A percentile compares a stretch with the other conserved stretches of the same genome.
Evolutionary conservation across 345 rosid species (phyloP).

Genomic region (Stellera chamaejasme): DNA sequence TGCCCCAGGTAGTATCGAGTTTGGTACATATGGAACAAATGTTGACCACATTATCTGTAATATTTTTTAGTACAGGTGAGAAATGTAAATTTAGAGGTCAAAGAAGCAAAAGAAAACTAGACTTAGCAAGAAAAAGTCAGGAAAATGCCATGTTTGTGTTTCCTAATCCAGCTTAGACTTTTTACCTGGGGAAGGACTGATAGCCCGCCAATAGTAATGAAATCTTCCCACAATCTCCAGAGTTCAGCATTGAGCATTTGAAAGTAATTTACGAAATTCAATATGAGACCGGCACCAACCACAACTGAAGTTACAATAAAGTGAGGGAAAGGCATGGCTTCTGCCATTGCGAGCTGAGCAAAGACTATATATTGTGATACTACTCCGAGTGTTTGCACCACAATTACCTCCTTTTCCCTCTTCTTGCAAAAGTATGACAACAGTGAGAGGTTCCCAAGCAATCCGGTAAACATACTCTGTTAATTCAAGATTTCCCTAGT

Average conservation of each 20-base stretch:
- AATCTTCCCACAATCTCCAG: constrained; percentile 86
- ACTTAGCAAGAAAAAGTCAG: too few relatives aligned
- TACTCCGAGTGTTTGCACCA: constrained; percentile 82
- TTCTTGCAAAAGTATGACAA: constrained; percentile 80
- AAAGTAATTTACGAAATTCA: constrained; percentile 49
- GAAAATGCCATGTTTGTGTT: too few relatives aligned
- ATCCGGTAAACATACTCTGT: constrained; percentile 88
- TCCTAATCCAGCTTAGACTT: constrained; percentile 1
- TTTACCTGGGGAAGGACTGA: constrained; percentile 76
- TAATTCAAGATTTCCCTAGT: constrained; percentile 14
- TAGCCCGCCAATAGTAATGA: constrained; percentile 69
- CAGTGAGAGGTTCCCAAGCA: constrained; percentile 80
- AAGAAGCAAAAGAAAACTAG: neutral
- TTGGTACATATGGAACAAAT: constrained; percentile 71
- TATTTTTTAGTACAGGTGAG: constrained; percentile 5
- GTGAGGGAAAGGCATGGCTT: constrained; percentile 68
- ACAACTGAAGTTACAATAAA: constrained; percentile 46
- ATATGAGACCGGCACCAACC: constrained; percentile 44
- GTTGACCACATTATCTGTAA: constrained; percentile 91
- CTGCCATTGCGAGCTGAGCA: constrained; percentile 74
- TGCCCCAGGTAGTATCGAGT: constrained; percentile 57
- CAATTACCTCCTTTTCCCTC: constrained; percentile 66
- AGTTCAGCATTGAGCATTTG: constrained; percentile 38
- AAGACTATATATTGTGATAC: constrained; percentile 52
- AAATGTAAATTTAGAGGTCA: neutral